A percentile compares a stretch with the other conserved stretches of the same genome.
These are phyloP conservation scores for Citrus glauca DNA, from an alignment of 345 rosid species.

Conservation along the genomic window DNA sequence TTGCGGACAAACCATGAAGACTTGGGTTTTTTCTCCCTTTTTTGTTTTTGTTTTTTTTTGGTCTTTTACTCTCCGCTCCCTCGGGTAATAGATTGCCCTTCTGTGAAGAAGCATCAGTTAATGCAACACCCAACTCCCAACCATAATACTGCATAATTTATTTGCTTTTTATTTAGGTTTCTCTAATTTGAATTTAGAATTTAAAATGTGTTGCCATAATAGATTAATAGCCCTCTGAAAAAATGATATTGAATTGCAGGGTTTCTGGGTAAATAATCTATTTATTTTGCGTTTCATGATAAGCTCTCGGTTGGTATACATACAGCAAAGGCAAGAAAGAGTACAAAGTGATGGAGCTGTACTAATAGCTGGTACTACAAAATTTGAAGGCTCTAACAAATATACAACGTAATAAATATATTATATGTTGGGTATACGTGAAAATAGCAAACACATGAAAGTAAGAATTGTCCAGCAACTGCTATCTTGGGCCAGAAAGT, in stretches of 20 bases:
- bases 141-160: too few relatives aligned
- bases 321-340: not conserved
- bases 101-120: not conserved
- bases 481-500: conserved; percentile 94
- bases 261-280: not conserved
- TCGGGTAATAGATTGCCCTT: too few relatives aligned
- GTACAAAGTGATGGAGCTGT: not conserved
- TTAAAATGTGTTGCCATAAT: not conserved
- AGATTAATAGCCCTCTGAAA: not conserved
- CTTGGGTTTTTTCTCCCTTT: too few relatives aligned
- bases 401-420: conserved; percentile 2
- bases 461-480: not conserved
- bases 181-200: not conserved
- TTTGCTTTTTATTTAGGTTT: not conserved
- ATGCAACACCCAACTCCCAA: not conserved
- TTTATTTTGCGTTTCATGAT: not conserved
- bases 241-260: not conserved
- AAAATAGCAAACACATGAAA: not conserved
- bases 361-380: conserved; percentile 13
- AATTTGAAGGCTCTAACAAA: conserved; percentile 13
- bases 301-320: not conserved
- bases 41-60: fast-evolving
- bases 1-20: too few relatives aligned
- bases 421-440: not conserved
- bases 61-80: too few relatives aligned